Base-by-base conservation (phyloP, 352 stramenopile species). In the Phytophthora fragariaefolia region DNA sequence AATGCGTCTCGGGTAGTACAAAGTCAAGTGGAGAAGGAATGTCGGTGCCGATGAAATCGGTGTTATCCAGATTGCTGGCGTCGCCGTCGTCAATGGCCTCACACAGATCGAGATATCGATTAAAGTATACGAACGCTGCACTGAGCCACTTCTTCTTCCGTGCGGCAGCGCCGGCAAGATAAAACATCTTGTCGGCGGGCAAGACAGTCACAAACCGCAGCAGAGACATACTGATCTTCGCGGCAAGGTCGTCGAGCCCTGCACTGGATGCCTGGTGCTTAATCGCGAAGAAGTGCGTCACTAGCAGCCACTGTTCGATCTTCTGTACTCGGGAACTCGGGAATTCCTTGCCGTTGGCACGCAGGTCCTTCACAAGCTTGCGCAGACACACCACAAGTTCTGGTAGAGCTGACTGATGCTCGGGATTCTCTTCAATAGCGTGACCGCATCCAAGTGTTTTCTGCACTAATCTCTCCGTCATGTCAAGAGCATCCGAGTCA, bases 121-220 rank as follows among this genome's bases (percentile, higher is more conserved):
- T 98, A 69, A 98, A 94, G 48, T 98, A 94, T 53, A 98, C 91
- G 57, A 98, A 98, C 6, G 93, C 95, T 4, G 97, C 79, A 49
- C 90, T 98, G 26, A 96, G 74, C 79, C 94, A 95, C 51, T 97
- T 96, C 49, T 93, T 87, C 65, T 97, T 83, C 7, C 86, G 78
- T 22, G 87, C 83, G 0, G 91, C 83, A 0, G 65, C 75, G 0
- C 95, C 95, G 2, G 96, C 95, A 36, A 97, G 70, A 66, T 89
- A 98, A 63, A 98, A 98, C 74, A 96, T 96, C 71, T 98, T 98
- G 82, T 98, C 96, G n/a, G 83, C 73, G 4, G 93, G 93, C 10
- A 98, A 73, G 7, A 98, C 59, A 10, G 73, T 58, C 28, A 92
- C 84, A 72, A 97, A 98, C 7, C 92, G 89, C 27, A 98, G 67